Percentiles rank a stretch among this genome's conserved stretches.
phyloP scores from a whole-genome alignment of 1,284 basidiomycete species.

The Trichosporon sp. region DNA sequence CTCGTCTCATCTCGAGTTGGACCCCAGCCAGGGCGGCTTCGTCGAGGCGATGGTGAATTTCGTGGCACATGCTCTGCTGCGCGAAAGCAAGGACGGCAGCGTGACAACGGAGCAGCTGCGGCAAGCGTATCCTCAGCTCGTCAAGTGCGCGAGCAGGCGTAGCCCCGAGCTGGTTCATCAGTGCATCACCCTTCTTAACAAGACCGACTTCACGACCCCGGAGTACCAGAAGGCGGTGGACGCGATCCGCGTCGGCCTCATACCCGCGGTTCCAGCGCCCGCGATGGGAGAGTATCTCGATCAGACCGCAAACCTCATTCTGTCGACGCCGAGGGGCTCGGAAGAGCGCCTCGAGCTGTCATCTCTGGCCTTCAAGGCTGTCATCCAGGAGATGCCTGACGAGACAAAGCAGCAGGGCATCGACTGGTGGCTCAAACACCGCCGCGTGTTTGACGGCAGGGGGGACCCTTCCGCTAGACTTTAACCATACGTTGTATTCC shows the following conservation, averaged over 20 bases:
- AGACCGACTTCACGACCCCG: slow-evolving; percentile 22
- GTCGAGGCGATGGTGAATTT: slow-evolving; percentile 36
- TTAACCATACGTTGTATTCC: not conserved
- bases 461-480: slow-evolving; percentile 20
- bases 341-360: slow-evolving; percentile 38
- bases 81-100: slow-evolving; percentile 31
- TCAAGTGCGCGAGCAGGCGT: slow-evolving; percentile 33
- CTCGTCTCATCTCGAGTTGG: slow-evolving; percentile 23
- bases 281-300: slow-evolving; percentile 39
- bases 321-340: slow-evolving; percentile 24
- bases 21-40: slow-evolving; percentile 33
- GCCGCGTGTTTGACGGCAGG: slow-evolving; percentile 27
- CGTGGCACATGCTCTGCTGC: slow-evolving; percentile 37
- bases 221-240: slow-evolving; percentile 28
- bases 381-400: slow-evolving; percentile 44
- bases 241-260: slow-evolving; percentile 32
- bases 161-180: slow-evolving; percentile 25
- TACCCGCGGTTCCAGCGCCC: slow-evolving; percentile 30
- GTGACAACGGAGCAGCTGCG: slow-evolving; percentile 42
- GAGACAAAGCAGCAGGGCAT: slow-evolving; percentile 39
- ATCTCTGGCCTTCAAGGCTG: slow-evolving; percentile 37
- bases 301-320: slow-evolving; percentile 32
- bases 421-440: slow-evolving; percentile 47
- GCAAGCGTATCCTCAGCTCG: slow-evolving; percentile 37
- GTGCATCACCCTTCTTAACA: slow-evolving; percentile 24